These are phyloP conservation scores for Curvularia verruculosa DNA, from an alignment of 2,329 filamentous ascomycete genomes.

Conservation along the genomic window DNA sequence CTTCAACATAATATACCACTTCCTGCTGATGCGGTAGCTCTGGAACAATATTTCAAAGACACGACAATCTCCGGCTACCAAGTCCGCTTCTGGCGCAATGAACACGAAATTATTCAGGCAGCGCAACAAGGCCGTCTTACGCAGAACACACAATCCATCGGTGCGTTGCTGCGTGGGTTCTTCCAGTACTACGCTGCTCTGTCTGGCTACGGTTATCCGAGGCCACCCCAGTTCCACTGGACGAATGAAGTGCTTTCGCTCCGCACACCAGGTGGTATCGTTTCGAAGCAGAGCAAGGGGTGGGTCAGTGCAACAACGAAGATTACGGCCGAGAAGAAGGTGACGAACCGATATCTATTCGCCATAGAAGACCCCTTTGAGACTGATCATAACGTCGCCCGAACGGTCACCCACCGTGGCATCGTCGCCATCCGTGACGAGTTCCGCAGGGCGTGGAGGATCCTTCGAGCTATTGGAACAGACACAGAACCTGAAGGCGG, in stretches of 20 bases:
- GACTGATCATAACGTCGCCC: constrained; percentile 82
- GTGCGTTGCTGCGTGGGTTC: constrained; percentile 77
- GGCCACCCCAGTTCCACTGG: constrained; percentile 74
- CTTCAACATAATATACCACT: constrained; percentile 65
- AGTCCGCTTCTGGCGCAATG: constrained; percentile 79
- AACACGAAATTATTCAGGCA: constrained; percentile 69
- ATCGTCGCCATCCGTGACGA: constrained; percentile 84
- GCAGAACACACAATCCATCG: constrained; percentile 71
- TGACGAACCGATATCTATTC: constrained; percentile 81
- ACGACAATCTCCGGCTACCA: constrained; percentile 67
- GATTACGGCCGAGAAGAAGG: constrained; percentile 67
- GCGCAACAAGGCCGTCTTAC: constrained; percentile 66
- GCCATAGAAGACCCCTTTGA: constrained; percentile 94
- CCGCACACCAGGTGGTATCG: constrained; percentile 70
- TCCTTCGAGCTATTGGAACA: constrained; percentile 51
- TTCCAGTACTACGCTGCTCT: constrained; percentile 83
- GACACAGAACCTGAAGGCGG: constrained; percentile 38
- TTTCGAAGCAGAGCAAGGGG: constrained; percentile 77
- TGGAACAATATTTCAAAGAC: constrained; percentile 50
- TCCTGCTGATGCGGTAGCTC: constrained; percentile 17
- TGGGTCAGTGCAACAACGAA: constrained; percentile 84
- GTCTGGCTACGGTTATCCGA: constrained; percentile 34
- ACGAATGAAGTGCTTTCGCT: constrained; percentile 79
- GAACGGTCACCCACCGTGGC: constrained; percentile 82
- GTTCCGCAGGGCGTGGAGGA: constrained; percentile 78